These are phyloP conservation scores for Physocladia obscura DNA, from an alignment of 192 early-diverging fungal genomes.

Conservation along the genomic window DNA sequence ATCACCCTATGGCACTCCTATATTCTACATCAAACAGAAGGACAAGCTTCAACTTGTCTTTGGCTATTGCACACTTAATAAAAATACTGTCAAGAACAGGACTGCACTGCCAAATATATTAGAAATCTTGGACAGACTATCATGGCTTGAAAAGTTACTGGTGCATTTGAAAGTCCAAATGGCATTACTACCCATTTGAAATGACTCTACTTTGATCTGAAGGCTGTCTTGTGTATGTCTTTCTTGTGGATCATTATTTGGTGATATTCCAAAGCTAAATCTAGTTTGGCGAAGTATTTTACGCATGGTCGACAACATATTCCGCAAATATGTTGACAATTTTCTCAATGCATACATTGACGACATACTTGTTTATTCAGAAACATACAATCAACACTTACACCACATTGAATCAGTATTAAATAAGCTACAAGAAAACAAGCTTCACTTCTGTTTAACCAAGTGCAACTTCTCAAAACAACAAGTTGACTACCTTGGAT, in stretches of 20 bases:
- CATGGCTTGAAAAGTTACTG: too few species aligned
- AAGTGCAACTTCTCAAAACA: too few species aligned
- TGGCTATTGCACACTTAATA: constrained; percentile 41
- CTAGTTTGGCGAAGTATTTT: constrained; percentile 57
- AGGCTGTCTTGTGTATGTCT: too few species aligned
- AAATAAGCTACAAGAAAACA: too few species aligned
- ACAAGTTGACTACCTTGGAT: too few species aligned
- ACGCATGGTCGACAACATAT: constrained; percentile 84
- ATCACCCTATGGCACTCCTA: constrained; percentile 14
- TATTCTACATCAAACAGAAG: constrained; percentile 23
- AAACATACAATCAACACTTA: too few species aligned
- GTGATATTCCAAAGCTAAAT: constrained; percentile 64
- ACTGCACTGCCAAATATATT: constrained; percentile 19
- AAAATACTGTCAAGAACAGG: constrained; percentile 33
- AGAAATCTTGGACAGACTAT: constrained; percentile 16
- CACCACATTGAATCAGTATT: too few species aligned
- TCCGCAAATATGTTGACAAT: constrained; percentile 53
- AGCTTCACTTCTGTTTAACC: too few species aligned
- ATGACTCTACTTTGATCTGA: constrained; percentile 28
- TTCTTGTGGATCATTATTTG: constrained; percentile 56
- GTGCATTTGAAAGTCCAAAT: too few species aligned
- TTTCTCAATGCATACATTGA: too few species aligned
- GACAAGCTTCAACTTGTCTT: constrained; percentile 24
- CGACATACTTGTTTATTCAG: too few species aligned
- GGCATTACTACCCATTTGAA: neutral